These are phyloP conservation scores for Coniochaeta sp. DNA, from an alignment of 2,329 filamentous ascomycete genomes.

Conservation along the genomic window DNA sequence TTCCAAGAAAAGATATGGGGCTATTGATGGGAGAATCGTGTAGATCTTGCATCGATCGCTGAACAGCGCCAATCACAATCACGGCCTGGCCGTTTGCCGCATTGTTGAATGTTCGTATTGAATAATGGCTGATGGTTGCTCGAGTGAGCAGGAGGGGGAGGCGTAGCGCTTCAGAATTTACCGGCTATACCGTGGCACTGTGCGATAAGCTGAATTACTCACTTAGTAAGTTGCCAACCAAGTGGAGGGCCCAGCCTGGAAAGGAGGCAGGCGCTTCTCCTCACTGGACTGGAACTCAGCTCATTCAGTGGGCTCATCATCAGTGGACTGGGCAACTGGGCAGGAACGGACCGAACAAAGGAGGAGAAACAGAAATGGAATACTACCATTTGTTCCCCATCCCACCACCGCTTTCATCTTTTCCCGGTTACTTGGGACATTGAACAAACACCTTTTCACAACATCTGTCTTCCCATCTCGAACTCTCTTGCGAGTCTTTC, in stretches of 20 bases:
- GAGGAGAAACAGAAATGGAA: neutral
- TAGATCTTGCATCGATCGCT: neutral
- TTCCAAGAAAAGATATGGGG: neutral
- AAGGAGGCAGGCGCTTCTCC: too few species aligned
- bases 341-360: conserved; percentile 1
- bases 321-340: neutral
- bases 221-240: neutral
- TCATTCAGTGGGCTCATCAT: neutral
- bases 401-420: neutral
- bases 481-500: neutral
- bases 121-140: neutral
- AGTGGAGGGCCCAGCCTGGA: too few species aligned
- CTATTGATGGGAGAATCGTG: neutral
- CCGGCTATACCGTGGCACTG: neutral
- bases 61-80: neutral
- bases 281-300: too few species aligned
- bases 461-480: too few species aligned
- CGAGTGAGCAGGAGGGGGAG: neutral
- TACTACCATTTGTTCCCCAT: neutral
- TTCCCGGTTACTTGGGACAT: neutral
- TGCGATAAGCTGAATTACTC: too few species aligned
- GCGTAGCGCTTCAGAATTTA: neutral
- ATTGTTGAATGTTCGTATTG: neutral
- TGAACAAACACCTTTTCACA: too few species aligned
- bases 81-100: neutral